A percentile compares a stretch with the other conserved stretches of the same genome.
phyloP scores from a whole-genome alignment of 2,329 filamentous ascomycete species.

The Xylariaceae sp. region DNA sequence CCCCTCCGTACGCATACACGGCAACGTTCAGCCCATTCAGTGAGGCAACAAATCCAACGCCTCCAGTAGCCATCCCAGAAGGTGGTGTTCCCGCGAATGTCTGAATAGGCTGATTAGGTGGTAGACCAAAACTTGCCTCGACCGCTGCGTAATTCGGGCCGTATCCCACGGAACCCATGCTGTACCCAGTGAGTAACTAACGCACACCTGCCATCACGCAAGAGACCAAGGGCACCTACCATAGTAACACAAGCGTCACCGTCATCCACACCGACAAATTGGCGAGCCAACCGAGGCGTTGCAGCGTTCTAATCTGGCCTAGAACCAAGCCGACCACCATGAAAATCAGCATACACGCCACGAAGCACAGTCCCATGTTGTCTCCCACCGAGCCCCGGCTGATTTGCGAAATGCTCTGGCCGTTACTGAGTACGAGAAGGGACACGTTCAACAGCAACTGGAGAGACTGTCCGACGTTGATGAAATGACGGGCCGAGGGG shows the following conservation, averaged over 20 bases:
- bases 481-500: conserved; percentile 44
- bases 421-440: conserved; percentile 55
- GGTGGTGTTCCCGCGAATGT: conserved; percentile 32
- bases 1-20: conserved; percentile 62
- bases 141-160: conserved; percentile 24
- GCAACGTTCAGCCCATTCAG: conserved; percentile 41
- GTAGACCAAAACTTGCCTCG: conserved; percentile 21
- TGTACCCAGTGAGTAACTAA: conserved; percentile 30
- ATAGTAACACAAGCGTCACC: conserved; percentile 55
- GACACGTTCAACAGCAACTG: conserved; percentile 55
- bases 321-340: conserved; percentile 53
- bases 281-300: conserved; percentile 58
- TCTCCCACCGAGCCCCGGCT: conserved; percentile 31
- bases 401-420: conserved; percentile 57
- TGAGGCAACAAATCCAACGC: conserved; percentile 46
- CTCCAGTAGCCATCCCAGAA: conserved; percentile 36
- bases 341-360: conserved; percentile 55
- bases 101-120: conserved; percentile 17
- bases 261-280: conserved; percentile 61
- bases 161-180: conserved; percentile 21
- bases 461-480: conserved; percentile 53
- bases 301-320: conserved; percentile 59
- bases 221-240: conserved; percentile 36
- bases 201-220: conserved; percentile 31
- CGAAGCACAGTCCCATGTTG: conserved; percentile 54